Conservation (phyloP, 2,329 filamentous ascomycete species). For the Sporothrix pallida region DNA sequence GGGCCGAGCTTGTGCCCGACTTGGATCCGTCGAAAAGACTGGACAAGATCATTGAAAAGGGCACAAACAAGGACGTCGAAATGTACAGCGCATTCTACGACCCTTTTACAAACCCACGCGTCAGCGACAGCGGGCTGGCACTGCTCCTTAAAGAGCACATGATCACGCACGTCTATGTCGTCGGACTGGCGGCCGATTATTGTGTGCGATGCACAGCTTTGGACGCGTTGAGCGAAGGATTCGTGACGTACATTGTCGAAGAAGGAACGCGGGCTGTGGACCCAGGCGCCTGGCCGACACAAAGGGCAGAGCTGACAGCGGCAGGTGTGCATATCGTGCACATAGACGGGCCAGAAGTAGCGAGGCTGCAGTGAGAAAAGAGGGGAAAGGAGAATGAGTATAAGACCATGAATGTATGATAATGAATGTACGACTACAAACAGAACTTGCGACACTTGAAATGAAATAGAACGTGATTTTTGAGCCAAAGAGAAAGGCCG, state of each 20-base stretch:
- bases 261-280: slow-evolving; percentile 80
- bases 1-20: slow-evolving; percentile 75
- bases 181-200: slow-evolving; percentile 86
- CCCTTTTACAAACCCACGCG: slow-evolving; percentile 68
- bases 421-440: not conserved
- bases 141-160: slow-evolving; percentile 57
- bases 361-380: slow-evolving; percentile 30
- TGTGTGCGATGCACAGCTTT: slow-evolving; percentile 84
- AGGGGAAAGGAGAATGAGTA: not conserved
- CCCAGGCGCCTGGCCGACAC: slow-evolving; percentile 61
- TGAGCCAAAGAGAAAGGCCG: too few species aligned
- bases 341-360: slow-evolving; percentile 62
- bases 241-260: slow-evolving; percentile 74
- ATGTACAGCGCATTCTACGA: slow-evolving; percentile 95
- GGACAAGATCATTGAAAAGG: slow-evolving; percentile 78
- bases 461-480: too few species aligned
- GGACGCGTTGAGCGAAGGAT: slow-evolving; percentile 77
- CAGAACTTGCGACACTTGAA: too few species aligned
- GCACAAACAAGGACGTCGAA: slow-evolving; percentile 73
- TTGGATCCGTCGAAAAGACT: slow-evolving; percentile 63
- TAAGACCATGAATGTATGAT: not conserved
- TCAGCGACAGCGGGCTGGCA: slow-evolving; percentile 68
- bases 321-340: slow-evolving; percentile 68
- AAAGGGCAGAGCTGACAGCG: slow-evolving; percentile 58
- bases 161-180: slow-evolving; percentile 82